Conservation (phyloP, 1,139 yeast species). For the Yamadazyma atmosphaerica region DNA sequence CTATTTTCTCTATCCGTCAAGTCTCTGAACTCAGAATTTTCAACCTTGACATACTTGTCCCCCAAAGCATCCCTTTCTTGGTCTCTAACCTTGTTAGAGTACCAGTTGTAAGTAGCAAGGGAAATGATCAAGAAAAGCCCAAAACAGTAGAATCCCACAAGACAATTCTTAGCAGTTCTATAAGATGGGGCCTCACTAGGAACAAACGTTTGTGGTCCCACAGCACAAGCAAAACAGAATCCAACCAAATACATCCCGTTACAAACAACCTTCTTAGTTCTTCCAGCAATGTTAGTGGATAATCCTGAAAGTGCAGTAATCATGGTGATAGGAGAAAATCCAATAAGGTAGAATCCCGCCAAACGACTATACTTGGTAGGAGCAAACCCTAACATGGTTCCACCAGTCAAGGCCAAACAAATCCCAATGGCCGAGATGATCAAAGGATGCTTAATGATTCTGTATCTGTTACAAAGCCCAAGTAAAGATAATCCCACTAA, state of each 20-base stretch:
- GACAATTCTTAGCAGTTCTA: constrained; percentile 14
- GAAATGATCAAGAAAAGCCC: constrained; percentile 13
- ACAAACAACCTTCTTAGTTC: constrained; percentile 24
- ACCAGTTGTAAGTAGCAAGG: constrained; percentile 10
- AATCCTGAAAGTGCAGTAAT: constrained; percentile 22
- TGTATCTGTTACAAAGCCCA: constrained; percentile 9
- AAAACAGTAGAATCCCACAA: constrained; percentile 21
- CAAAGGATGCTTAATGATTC: constrained; percentile 14
- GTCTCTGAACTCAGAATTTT: constrained; percentile 14
- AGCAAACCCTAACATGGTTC: constrained; percentile 36
- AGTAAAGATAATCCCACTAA: constrained; percentile 27
- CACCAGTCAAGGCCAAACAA: constrained; percentile 12
- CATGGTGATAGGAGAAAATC: constrained; percentile 18
- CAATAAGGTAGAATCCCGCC: constrained; percentile 27
- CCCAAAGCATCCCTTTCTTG: constrained; percentile 22
- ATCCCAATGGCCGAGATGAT: constrained; percentile 10
- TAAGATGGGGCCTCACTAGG: constrained; percentile 23
- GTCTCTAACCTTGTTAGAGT: constrained; percentile 14
- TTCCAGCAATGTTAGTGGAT: constrained; percentile 24
- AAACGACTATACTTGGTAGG: constrained; percentile 19
- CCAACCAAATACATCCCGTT: constrained; percentile 23
- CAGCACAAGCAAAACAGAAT: constrained; percentile 23
- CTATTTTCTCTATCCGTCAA: constrained; percentile 19
- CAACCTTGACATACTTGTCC: constrained; percentile 11
- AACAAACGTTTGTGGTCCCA: constrained; percentile 27